Percentiles rank a stretch among this genome's conserved stretches.
Conservation (phyloP, 257 asterid species). For the Mentha longifolia region DNA sequence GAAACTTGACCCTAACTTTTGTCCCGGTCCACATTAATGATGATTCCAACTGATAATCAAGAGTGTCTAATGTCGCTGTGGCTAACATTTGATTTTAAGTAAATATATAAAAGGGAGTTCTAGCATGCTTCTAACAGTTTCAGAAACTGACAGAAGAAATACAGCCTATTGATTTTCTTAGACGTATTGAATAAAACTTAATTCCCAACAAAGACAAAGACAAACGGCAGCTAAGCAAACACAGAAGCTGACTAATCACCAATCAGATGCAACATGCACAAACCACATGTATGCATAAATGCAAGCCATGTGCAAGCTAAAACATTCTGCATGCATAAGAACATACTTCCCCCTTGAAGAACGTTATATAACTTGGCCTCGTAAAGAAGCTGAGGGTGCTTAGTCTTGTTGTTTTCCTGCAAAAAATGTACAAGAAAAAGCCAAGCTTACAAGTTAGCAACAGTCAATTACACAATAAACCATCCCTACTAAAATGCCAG, state of each 20-base stretch:
- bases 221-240: conserved; percentile 4
- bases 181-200: conserved; percentile 15
- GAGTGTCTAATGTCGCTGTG: neutral
- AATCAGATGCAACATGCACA: conserved; percentile 18
- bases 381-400: conserved; percentile 90
- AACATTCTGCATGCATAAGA: conserved; percentile 21
- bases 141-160: neutral
- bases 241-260: neutral
- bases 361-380: conserved; percentile 91
- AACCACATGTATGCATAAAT: conserved; percentile 31
- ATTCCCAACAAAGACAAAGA: conserved; percentile 21
- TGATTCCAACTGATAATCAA: conserved; percentile 2
- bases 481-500: neutral
- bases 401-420: conserved; percentile 93
- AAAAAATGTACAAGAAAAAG: conserved; percentile 24
- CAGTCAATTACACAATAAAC: conserved; percentile 7
- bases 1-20: conserved; percentile 14
- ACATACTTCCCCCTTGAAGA: conserved; percentile 98
- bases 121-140: conserved; percentile 14
- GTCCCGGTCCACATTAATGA: conserved; percentile 4
- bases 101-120: neutral
- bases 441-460: conserved; percentile 13
- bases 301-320: conserved; percentile 14
- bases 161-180: neutral
- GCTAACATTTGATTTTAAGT: conserved; percentile 21